Evolutionary conservation across 441 rosid genomes (phyloP), one percentile per base, ranked within the genome.

Genomic region (Gossypium davidsonii): DNA sequence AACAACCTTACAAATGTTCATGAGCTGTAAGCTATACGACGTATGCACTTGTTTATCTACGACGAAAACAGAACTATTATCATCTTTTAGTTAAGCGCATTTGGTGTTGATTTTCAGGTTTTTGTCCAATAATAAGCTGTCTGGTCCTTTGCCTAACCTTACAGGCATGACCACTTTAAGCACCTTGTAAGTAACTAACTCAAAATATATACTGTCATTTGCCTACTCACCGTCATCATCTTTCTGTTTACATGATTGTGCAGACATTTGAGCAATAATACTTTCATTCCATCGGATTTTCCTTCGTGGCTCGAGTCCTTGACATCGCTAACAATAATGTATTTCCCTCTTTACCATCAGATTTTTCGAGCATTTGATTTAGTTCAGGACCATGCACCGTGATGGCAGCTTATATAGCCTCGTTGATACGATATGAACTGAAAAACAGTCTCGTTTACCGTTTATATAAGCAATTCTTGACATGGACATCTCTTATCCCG

Each of bases 201-300:
- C 39, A 6, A 7, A 34, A 34, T 6, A 6, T 34, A 1, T 34
- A 34, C 39, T 34, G 39, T 34, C 39, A 34, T 34, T 34, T 34
- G 39, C 39, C 39, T 34, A 34, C 39, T 34, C 7, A 28, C 49
- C 8, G 52, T 59, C 18, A 26, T 23, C 39, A 18, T 12, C 15
- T 21, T 23, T 21, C 6, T 10, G 4, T 58, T 58, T 5, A 21
- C 48, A 18, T 10, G 53, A 55, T 75, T 23, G 18, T 77, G 73
- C 87, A 94, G 99, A 84, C 95, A 90, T 76, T 34, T 91, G 76
- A 92, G 98, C 82, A 91, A 91, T 70, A 95, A 93, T 51, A 75
- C 72, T 57, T 88, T 94, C 67, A 74, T 74, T 11, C 12, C 60
- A 14, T 62, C 94, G 28, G 71, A 55, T 1, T 31, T 91, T 76